Base-by-base conservation (phyloP, 306 rosid genomes). In the Dryas drummondii region DNA sequence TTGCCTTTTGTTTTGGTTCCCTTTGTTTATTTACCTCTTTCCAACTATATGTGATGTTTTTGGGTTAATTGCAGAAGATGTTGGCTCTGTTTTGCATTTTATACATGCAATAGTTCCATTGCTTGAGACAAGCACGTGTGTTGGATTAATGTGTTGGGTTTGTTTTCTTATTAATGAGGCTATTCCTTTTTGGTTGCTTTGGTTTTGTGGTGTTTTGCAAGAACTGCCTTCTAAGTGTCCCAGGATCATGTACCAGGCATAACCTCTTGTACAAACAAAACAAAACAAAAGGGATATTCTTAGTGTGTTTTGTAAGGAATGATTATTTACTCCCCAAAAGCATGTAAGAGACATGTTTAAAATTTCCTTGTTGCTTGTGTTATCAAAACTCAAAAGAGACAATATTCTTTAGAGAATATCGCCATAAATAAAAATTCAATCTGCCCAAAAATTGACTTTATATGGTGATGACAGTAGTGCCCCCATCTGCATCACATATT, bases 181-280 rank as follows among this genome's bases (percentile, higher is more conserved):
- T 71, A 71, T 54, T 71, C 75, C 53, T 71, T 70, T 55, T 42
- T 13, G 46, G 75, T 44, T 71, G 65, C 27, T 71, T 54, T 71
- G 64, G 75, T 12, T 71, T 70, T 70, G 52, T 71, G 76, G 76
- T 44, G 27, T 56, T 45, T 70, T 54, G 17, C 75, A 42, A 70
- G 68, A 46, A 46, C 6, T 26, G 17, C 45, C 66, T 49, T 49
- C 19, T 3, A 15, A 9, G 40, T 40, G 50, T 19, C 64, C 64
- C n/a, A 3, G 32, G 75, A 64, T 54, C n/a, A 22, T 27, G 61
- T 62, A 48, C 3, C 13, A 60, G 59, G 68, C n/a, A 47, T 50
- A 60, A 40, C 60, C 7, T 62, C 48, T 49, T 19, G 7, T 62
- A 19, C 52, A 50, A 59, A 60, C 69, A 22, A 48, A 10, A 16